phyloP scores from a whole-genome alignment of 371 early-diverging fungal species.

The Zopfochytrium polystomum region DNA sequence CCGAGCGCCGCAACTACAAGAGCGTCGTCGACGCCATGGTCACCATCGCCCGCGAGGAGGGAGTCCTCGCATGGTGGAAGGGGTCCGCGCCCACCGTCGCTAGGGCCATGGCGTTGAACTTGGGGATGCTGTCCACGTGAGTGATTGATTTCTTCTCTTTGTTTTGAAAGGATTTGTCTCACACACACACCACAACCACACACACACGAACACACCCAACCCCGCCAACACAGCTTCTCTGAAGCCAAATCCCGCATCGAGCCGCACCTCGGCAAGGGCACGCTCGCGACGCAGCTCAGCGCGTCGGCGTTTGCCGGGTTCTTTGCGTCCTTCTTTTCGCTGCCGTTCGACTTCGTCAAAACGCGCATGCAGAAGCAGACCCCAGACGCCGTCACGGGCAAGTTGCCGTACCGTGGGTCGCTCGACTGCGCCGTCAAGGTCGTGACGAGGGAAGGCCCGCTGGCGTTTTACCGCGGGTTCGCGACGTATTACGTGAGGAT shows the following conservation, averaged over 20 bases:
- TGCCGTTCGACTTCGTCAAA: constrained; percentile 52
- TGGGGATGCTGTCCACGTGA: constrained; percentile 48
- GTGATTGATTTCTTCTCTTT: background rate
- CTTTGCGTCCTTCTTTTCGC: constrained; percentile 45
- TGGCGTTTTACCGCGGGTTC: constrained; percentile 47
- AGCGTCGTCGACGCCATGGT: constrained; percentile 39
- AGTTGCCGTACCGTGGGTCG: constrained; percentile 38
- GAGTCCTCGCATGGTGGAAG: constrained; percentile 40
- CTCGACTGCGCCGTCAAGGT: constrained; percentile 46
- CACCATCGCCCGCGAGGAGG: constrained; percentile 41
- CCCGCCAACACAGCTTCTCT: constrained; percentile 32
- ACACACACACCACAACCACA: no score
- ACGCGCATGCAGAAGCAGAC: constrained; percentile 45
- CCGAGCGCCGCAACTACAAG: constrained; percentile 34
- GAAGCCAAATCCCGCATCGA: constrained; percentile 41
- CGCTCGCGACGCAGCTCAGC: constrained; percentile 27
- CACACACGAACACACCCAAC: no score
- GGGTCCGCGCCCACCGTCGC: constrained; percentile 45
- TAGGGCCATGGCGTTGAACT: constrained; percentile 47
- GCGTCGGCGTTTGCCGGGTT: constrained; percentile 48
- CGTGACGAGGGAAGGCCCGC: constrained; percentile 37
- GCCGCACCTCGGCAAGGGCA: constrained; percentile 27
- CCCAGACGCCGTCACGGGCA: constrained; percentile 31
- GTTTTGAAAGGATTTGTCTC: no score
- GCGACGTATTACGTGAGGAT: constrained; percentile 47